Evolutionary conservation across 768 basidiomycete genomes (phyloP).

Genomic region (Cystofilobasidium ferigula): DNA sequence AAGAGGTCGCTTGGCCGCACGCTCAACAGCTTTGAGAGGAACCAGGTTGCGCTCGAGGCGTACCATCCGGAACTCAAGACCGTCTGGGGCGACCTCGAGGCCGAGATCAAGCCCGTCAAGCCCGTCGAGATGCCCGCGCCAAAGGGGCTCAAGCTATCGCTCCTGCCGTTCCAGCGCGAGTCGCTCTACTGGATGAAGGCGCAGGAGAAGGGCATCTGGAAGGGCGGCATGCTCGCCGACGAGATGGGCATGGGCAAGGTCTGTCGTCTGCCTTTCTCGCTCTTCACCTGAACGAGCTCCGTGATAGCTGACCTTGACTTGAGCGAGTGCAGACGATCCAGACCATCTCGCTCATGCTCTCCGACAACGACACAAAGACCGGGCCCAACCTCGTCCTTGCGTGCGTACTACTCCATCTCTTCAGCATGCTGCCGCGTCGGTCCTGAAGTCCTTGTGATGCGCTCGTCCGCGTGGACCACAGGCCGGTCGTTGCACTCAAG

Average conservation of each 20-base stretch:
- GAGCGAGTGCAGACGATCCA: constrained; percentile 57
- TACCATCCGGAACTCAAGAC: constrained; percentile 69
- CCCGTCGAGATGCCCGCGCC: constrained; percentile 71
- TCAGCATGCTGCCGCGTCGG: not conserved
- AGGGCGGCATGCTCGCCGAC: constrained; percentile 74
- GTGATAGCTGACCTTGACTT: not conserved
- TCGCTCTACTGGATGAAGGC: constrained; percentile 91
- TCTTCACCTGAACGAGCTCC: not conserved
- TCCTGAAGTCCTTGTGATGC: not conserved
- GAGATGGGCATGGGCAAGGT: constrained; percentile 28
- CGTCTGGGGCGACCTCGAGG: constrained; percentile 79
- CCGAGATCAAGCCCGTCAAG: constrained; percentile 47
- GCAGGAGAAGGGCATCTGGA: constrained; percentile 78
- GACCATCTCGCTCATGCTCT: constrained; percentile 77
- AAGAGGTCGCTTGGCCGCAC: constrained; percentile 51
- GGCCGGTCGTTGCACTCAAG: constrained; percentile 49
- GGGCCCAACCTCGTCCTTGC: constrained; percentile 88
- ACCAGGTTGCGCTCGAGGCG: constrained; percentile 44
- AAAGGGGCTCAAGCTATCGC: constrained; percentile 62
- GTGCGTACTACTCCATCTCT: not conserved
- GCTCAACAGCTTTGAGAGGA: constrained; percentile 48
- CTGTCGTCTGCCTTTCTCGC: not conserved
- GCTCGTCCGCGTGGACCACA: constrained; percentile 28
- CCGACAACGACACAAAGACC: constrained; percentile 46
- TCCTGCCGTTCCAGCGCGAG: constrained; percentile 92